Conservation (phyloP, 805 yeast genomes). For the Torulaspora indica region DNA sequence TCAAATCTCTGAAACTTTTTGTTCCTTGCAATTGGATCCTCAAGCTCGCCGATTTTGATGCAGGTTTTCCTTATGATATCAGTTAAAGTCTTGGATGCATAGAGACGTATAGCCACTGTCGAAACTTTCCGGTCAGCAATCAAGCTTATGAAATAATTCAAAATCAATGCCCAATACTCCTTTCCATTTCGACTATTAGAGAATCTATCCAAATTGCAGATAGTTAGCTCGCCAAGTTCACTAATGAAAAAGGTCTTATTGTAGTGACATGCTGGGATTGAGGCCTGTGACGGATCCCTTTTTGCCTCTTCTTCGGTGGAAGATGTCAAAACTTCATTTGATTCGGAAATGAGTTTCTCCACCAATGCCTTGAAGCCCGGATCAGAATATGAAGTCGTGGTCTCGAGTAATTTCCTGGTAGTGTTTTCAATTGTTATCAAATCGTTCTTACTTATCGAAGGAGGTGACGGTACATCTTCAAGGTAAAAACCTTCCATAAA, state of each 20-base stretch:
- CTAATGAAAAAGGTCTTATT: slow-evolving; percentile 53
- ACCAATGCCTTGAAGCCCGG: slow-evolving; percentile 48
- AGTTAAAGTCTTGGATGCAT: slow-evolving; percentile 50
- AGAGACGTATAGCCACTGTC: slow-evolving; percentile 42
- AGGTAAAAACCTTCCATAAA: slow-evolving; percentile 34
- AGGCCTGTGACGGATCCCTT: no score
- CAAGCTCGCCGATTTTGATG: slow-evolving; percentile 24
- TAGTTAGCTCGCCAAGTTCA: slow-evolving; percentile 49
- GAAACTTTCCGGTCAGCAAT: slow-evolving; percentile 42
- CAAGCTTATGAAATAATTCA: slow-evolving; percentile 44
- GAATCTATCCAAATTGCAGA: slow-evolving; percentile 50
- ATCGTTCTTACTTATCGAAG: slow-evolving; percentile 45
- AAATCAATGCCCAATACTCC: slow-evolving; percentile 46
- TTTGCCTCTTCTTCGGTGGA: neutral
- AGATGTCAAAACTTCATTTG: slow-evolving; percentile 26
- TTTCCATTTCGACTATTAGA: slow-evolving; percentile 34
- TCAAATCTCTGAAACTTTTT: slow-evolving; percentile 37
- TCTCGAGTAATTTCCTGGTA: slow-evolving; percentile 56
- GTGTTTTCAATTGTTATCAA: slow-evolving; percentile 50
- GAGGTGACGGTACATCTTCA: slow-evolving; percentile 41
- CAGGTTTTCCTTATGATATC: slow-evolving; percentile 40
- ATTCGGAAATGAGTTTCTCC: slow-evolving; percentile 43
- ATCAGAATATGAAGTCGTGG: slow-evolving; percentile 51
- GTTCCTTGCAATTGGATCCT: slow-evolving; percentile 18
- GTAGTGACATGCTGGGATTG: slow-evolving; percentile 42